phyloP scores from a whole-genome alignment of 805 yeast species.

The Candida incommunis region DNA sequence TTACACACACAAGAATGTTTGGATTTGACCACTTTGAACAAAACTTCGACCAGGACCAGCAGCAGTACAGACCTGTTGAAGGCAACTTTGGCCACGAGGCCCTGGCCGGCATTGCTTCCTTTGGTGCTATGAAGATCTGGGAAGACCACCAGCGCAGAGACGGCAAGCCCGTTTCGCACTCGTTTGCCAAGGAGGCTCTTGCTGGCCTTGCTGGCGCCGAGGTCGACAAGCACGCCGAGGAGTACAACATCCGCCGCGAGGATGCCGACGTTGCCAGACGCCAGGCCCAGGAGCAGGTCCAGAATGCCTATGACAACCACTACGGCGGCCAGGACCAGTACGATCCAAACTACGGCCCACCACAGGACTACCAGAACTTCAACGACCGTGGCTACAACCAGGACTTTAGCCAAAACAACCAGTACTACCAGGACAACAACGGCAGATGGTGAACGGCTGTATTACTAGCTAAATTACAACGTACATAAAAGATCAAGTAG shows the following conservation, averaged over 20 bases:
- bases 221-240: constrained; percentile 19
- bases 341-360: constrained; percentile 11
- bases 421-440: not conserved
- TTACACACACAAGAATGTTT: constrained; percentile 7
- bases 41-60: constrained; percentile 7
- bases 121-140: constrained; percentile 16
- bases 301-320: constrained; percentile 15
- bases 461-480: too few relatives aligned
- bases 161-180: constrained; percentile 17
- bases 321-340: constrained; percentile 15
- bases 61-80: constrained; percentile 10
- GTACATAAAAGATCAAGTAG: too few relatives aligned
- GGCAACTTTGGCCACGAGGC: constrained; percentile 17
- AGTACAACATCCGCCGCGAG: constrained; percentile 14
- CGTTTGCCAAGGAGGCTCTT: constrained; percentile 16
- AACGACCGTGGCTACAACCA: constrained; percentile 5
- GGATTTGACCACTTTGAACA: constrained; percentile 11
- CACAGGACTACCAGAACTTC: constrained; percentile 11
- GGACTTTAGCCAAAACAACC: not conserved
- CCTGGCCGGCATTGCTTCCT: constrained; percentile 18
- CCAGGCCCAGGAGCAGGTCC: constrained; percentile 14
- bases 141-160: constrained; percentile 18
- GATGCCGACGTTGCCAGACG: constrained; percentile 9
- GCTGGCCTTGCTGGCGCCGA: constrained; percentile 18
- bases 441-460: constrained; percentile 1